Percentiles rank a stretch among this genome's conserved stretches.
Evolutionary conservation across 768 basidiomycete genomes (phyloP).

Genomic region (Phaeotremella skinneri): DNA sequence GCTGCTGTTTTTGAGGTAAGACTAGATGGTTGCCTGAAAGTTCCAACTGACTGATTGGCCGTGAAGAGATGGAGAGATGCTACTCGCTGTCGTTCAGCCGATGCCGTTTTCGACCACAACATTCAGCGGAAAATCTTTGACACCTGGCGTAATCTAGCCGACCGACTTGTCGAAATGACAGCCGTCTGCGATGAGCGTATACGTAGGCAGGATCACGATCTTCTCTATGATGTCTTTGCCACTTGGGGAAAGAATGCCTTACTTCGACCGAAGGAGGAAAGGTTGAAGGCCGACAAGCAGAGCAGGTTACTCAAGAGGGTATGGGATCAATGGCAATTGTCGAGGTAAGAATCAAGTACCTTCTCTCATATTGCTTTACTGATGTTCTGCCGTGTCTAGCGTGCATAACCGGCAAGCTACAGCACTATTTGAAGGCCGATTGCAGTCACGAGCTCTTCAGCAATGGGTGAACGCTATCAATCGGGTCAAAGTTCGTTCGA

Average conservation of each 20-base stretch:
- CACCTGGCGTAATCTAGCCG: constrained; percentile 7
- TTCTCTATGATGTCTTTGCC: neutral
- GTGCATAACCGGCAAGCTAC: neutral
- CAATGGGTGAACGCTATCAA: neutral
- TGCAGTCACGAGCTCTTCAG: neutral
- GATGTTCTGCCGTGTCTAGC: neutral
- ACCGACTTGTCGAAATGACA: neutral
- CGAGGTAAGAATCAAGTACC: neutral
- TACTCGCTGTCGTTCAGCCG: neutral
- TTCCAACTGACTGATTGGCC: constrained; percentile 7
- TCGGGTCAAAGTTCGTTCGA: neutral
- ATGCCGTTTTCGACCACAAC: neutral
- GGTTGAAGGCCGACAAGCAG: neutral
- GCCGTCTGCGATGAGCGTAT: neutral
- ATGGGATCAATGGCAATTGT: constrained; percentile 19
- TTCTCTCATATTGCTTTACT: neutral
- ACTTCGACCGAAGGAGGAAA: constrained; percentile 6
- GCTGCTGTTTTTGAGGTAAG: constrained; percentile 21
- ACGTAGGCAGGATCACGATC: neutral
- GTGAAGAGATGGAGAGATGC: constrained; percentile 14
- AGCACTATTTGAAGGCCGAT: neutral
- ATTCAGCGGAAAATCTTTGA: neutral
- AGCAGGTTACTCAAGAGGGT: constrained; percentile 5
- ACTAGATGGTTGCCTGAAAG: neutral
- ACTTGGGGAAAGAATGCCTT: constrained; percentile 17